Base-by-base conservation (phyloP, 2,329 filamentous ascomycete species). In the Ceratocystis lukuohia region DNA sequence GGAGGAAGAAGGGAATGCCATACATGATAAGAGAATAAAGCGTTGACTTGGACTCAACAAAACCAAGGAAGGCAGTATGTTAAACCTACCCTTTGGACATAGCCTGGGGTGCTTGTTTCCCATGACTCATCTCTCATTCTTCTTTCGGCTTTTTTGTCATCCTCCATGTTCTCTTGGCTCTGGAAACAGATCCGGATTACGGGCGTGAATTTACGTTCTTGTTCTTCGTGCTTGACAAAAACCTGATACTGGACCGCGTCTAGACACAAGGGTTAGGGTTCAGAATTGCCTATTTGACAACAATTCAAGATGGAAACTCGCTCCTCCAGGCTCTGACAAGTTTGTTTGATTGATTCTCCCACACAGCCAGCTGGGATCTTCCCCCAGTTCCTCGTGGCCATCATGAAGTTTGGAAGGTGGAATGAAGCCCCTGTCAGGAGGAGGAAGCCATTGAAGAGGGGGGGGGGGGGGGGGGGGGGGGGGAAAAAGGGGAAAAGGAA, bases 371-470 rank as follows among this genome's bases (percentile, higher is more conserved):
- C 53, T 57, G 30, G 30, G 53, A 57, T 57, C 30, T n/a, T 28
- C 7, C 53, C 8, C 37, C 37, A 41, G 37, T 25, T 57, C 53
- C 53, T 57, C 53, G 53, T 57, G 53, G 53, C 53, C 30, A 57
- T 57, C 53, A 57, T 57, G 53, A 57, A 57, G 22, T 57, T 57
- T 57, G 12, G 15, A 28, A 57, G 53, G 10, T 50, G 46, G 46
- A 50, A 33, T 57, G 53, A 57, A 22, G 22, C 53, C 53, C 53
- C 28, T 28, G 53, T 57, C 22, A 22, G 17, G 46, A 6, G 46
- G 46, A 50, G 46, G 46, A 37, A 37, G 37, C 37, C 37, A 50
- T 50, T 22, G 17, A 20, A 22, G 15, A 4, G 53, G 22, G 10
- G 22, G 53, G 22, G 10, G 22, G 53, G 22, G 15, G 53, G 53